Base-by-base conservation (phyloP, 441 rosid genomes). In the Erodium texanum region DNA sequence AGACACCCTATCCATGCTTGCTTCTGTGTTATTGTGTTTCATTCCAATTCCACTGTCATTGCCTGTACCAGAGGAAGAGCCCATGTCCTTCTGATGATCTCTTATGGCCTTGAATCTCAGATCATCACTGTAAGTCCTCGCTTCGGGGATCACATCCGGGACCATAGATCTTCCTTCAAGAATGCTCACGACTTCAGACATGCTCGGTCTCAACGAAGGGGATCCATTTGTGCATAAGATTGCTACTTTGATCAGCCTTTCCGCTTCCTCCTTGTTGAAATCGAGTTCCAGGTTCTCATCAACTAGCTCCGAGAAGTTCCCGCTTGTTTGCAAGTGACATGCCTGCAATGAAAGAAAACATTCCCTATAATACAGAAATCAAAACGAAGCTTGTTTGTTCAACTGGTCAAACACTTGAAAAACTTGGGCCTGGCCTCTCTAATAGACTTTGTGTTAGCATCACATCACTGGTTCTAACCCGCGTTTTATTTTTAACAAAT, bases 171-270 rank as follows among this genome's bases (percentile, higher is more conserved):
- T 75, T 7, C 93, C 91, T 78, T 86, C 81, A 8, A 84, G 87
- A 86, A 89, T 85, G 67, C 70, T 78, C 65, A 84, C 92, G 24
- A 83, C 96, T 81, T 87, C 86, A 0, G 92, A 83, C 93, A 89
- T 91, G 7, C 78, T 76, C 19, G 96, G 97, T 69, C 97, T 79
- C 1, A 78, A 71, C 0, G 87, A 73, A 0, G 88, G 82, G 9
- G 90, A 79, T 29, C 83, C 87, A 74, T 78, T 84, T 36, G 87
- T 84, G 74, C 94, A 92, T 73, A 89, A 41, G 32, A 89, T 75
- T 15, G 82, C 85, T 23, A 87, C 81, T 77, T 82, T 85, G 11
- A 85, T 68, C 84, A 86, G 67, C 7, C 56, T 82, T 71, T 77
- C 87, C 19, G 79, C 89, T 66, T 85, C 97, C 77, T 71, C 79